phyloP scores from a whole-genome alignment of 345 rosid species.

The Isatis tinctoria region DNA sequence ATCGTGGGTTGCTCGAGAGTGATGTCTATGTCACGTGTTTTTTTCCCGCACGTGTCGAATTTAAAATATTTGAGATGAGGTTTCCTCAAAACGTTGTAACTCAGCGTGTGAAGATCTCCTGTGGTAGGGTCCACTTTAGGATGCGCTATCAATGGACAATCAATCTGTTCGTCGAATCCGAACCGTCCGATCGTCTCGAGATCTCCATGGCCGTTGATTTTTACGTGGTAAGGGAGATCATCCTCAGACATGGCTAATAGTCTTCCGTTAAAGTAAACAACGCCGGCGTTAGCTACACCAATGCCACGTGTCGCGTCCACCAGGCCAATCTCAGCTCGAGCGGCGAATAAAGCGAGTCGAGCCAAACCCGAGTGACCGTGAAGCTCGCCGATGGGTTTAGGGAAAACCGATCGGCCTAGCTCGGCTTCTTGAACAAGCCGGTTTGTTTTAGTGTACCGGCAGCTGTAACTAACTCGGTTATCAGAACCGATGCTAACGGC shows the following conservation, averaged over 20 bases:
- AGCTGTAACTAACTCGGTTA: slow-evolving; percentile 50
- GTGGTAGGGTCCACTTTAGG: slow-evolving; percentile 68
- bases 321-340: slow-evolving; percentile 50
- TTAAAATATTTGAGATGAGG: slow-evolving; percentile 60
- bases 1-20: slow-evolving; percentile 49
- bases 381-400: slow-evolving; percentile 74
- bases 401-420: slow-evolving; percentile 56
- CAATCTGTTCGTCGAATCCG: slow-evolving; percentile 49
- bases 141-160: slow-evolving; percentile 64
- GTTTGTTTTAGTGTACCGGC: slow-evolving; percentile 62
- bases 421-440: slow-evolving; percentile 55
- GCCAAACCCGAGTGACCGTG: slow-evolving; percentile 71
- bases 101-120: slow-evolving; percentile 56
- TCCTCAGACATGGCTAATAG: slow-evolving; percentile 81
- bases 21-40: slow-evolving; percentile 48
- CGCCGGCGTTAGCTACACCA: slow-evolving; percentile 76
- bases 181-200: slow-evolving; percentile 57
- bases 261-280: slow-evolving; percentile 57
- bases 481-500: slow-evolving; percentile 46
- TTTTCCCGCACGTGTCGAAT: slow-evolving; percentile 44
- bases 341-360: slow-evolving; percentile 50
- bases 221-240: slow-evolving; percentile 69
- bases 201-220: slow-evolving; percentile 45
- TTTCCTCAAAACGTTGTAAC: slow-evolving; percentile 49
- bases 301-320: slow-evolving; percentile 52